phyloP scores from a whole-genome alignment of 2,329 filamentous ascomycete genomes.

The Proliferodiscus dingleyae region DNA sequence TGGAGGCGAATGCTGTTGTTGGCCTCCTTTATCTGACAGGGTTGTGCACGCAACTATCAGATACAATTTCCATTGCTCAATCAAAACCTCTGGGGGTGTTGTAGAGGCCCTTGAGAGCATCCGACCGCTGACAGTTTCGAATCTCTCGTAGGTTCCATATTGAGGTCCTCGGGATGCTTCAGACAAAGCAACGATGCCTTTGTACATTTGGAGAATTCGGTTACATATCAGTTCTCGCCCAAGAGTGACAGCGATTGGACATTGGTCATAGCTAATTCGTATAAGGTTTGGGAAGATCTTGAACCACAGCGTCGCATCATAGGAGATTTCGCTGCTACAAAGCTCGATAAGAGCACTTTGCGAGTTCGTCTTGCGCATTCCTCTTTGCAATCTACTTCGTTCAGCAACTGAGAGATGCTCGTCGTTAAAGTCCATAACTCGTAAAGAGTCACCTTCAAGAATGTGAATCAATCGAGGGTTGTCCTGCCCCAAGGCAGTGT shows the following conservation, averaged over 20 bases:
- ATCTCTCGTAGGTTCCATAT: slow-evolving; percentile 47
- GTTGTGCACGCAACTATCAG: slow-evolving; percentile 97
- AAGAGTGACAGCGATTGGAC: slow-evolving; percentile 84
- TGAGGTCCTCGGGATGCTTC: slow-evolving; percentile 64
- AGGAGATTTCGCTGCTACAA: slow-evolving; percentile 90
- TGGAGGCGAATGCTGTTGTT: slow-evolving; percentile 48
- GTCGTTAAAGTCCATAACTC: slow-evolving; percentile 88
- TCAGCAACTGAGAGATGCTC: slow-evolving; percentile 89
- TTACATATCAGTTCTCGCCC: slow-evolving; percentile 91
- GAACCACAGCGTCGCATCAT: slow-evolving; percentile 94
- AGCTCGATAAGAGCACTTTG: slow-evolving; percentile 87
- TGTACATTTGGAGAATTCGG: slow-evolving; percentile 88
- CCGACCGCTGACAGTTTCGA: slow-evolving; percentile 47
- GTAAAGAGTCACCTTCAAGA: slow-evolving; percentile 80
- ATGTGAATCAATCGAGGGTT: slow-evolving; percentile 80
- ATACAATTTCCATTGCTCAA: slow-evolving; percentile 98
- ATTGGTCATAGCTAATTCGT: slow-evolving; percentile 82
- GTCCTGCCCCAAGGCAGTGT: slow-evolving; percentile 75
- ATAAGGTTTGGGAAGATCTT: slow-evolving; percentile 97
- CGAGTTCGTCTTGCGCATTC: slow-evolving; percentile 76
- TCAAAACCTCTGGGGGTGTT: slow-evolving; percentile 76
- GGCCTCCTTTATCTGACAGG: slow-evolving; percentile 72
- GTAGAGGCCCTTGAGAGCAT: slow-evolving; percentile 50
- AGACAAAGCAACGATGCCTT: slow-evolving; percentile 71
- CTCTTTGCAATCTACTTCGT: slow-evolving; percentile 83